A percentile compares a stretch with the other conserved stretches of the same genome.
Conservation (phyloP, 805 yeast species). For the Ogataea minuta region DNA sequence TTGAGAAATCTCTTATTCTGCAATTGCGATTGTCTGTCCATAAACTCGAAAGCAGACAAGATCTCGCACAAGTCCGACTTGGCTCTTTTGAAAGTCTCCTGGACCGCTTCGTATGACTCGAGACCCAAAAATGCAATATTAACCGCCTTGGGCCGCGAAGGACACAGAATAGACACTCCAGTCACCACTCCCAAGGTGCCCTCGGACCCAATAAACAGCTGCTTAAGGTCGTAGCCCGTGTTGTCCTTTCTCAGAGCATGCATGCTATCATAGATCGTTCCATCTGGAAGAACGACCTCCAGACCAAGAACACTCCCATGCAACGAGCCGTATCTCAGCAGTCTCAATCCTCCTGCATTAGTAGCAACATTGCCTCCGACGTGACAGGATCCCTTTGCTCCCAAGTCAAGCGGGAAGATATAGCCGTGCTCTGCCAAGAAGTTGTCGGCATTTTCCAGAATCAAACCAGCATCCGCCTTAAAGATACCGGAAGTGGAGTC, state of each 20-base stretch:
- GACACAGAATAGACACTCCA: conserved; percentile 85
- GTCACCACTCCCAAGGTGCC: conserved; percentile 91
- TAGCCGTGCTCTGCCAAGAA: conserved; percentile 77
- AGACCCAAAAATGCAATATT: conserved; percentile 89
- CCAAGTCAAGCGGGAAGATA: conserved; percentile 89
- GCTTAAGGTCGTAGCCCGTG: conserved; percentile 92
- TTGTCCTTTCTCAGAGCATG: conserved; percentile 89
- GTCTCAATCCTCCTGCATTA: conserved; percentile 92
- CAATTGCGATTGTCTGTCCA: conserved; percentile 73
- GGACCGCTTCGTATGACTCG: conserved; percentile 79
- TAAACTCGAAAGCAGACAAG: conserved; percentile 88
- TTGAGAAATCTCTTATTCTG: conserved; percentile 62
- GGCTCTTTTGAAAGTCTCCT: conserved; percentile 74
- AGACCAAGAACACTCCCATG: conserved; percentile 91
- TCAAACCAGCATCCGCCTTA: conserved; percentile 87
- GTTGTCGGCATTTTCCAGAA: conserved; percentile 80
- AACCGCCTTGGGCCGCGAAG: conserved; percentile 79
- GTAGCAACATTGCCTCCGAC: conserved; percentile 95
- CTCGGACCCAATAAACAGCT: conserved; percentile 89
- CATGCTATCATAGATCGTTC: conserved; percentile 76
- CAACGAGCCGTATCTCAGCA: conserved; percentile 84
- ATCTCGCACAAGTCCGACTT: conserved; percentile 78
- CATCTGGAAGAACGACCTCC: conserved; percentile 91
- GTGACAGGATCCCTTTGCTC: conserved; percentile 96
- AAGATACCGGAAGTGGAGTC: conserved; percentile 81